phyloP scores from a whole-genome alignment of 2,329 filamentous ascomycete species.

The Penicillium capsulatum region DNA sequence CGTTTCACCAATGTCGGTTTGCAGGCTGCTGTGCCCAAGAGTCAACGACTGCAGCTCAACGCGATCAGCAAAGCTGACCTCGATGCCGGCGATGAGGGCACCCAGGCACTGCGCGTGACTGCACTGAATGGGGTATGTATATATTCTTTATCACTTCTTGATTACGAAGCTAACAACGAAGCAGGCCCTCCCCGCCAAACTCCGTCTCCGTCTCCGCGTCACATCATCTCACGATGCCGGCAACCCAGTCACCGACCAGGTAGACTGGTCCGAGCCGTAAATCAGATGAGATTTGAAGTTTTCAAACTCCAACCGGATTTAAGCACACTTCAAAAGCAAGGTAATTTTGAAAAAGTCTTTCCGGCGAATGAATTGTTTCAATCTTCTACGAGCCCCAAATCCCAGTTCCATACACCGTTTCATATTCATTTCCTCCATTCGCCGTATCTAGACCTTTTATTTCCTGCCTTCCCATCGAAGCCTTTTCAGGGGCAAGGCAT shows the following conservation, averaged over 20 bases:
- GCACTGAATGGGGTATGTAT: conserved; percentile 81
- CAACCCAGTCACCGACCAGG: conserved; percentile 77
- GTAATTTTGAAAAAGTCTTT: conserved; percentile 6
- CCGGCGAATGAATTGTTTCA: conserved; percentile 14
- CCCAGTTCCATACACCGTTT: conserved; percentile 17
- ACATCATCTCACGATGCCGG: conserved; percentile 68
- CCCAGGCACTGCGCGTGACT: conserved; percentile 83
- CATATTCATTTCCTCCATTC: conserved; percentile 1
- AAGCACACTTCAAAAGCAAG: neutral
- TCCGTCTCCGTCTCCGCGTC: conserved; percentile 82
- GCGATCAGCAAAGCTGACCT: conserved; percentile 80
- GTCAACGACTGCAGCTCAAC: conserved; percentile 87
- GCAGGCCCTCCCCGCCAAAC: conserved; percentile 63
- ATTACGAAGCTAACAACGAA: conserved; percentile 24
- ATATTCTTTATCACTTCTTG: neutral
- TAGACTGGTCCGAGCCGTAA: conserved; percentile 86
- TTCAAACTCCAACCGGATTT: neutral
- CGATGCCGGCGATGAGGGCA: conserved; percentile 72
- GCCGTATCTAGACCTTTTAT: conserved; percentile 11
- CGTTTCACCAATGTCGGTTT: conserved; percentile 71
- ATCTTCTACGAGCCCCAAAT: conserved; percentile 18
- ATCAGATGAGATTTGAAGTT: neutral
- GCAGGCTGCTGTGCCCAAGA: conserved; percentile 94
- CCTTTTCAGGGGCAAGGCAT: conserved; percentile 5
- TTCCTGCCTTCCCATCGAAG: neutral